Conservation (phyloP, 306 rosid species). For the Fragaria ananassa region DNA sequence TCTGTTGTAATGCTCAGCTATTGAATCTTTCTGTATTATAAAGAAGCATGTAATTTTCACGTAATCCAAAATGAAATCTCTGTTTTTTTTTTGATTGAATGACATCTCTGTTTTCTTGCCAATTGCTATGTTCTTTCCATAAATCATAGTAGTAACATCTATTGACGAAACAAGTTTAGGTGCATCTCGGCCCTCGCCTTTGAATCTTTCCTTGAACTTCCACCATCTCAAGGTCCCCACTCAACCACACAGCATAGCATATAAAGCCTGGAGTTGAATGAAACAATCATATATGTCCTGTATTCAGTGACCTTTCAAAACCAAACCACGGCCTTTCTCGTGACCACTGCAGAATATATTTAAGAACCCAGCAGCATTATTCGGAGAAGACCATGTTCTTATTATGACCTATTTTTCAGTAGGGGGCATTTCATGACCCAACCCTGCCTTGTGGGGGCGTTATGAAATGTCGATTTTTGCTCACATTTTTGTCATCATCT, state of each 20-base stretch:
- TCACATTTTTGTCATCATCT: not conserved
- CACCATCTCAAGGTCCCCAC: not conserved
- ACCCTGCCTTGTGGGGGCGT: not conserved
- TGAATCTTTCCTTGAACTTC: not conserved
- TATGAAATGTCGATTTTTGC: not conserved
- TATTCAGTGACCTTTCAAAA: not conserved
- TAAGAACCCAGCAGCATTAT: not conserved
- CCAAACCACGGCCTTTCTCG: not conserved
- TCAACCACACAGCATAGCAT: not conserved
- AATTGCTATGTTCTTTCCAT: conserved; percentile 3
- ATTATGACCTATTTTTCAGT: not conserved
- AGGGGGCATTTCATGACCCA: not conserved
- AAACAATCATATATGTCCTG: not conserved
- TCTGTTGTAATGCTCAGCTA: conserved; percentile 10
- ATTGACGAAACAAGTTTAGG: not conserved
- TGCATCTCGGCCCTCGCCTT: not conserved
- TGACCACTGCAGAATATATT: not conserved
- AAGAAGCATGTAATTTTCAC: conserved; percentile 21
- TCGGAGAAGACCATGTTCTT: not conserved
- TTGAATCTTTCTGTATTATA: conserved; percentile 19
- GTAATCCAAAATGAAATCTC: conserved; percentile 17
- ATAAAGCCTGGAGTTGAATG: not conserved
- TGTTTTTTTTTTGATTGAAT: not conserved
- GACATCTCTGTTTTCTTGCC: not conserved
- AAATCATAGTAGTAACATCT: not conserved